A percentile compares a stretch with the other conserved stretches of the same genome.
Conservation (phyloP, 352 stramenopile species). For the Globisporangium lucens region DNA sequence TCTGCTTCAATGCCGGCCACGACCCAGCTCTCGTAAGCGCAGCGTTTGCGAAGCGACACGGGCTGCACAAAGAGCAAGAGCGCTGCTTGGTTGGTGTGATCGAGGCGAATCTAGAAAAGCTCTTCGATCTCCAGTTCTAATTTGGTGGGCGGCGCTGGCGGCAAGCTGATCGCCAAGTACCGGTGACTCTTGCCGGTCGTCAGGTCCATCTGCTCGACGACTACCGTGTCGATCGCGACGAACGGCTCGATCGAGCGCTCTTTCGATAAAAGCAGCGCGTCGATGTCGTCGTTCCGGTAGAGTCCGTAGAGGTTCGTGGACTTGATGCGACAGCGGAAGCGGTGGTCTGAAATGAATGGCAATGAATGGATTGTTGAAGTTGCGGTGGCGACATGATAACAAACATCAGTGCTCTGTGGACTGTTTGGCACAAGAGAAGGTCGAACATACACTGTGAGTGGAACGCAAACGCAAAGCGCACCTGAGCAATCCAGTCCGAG, state of each 20-base stretch:
- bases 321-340: conserved; percentile 74
- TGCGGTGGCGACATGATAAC: not conserved
- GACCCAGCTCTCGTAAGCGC: conserved; percentile 26
- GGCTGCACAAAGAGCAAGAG: conserved; percentile 27
- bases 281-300: conserved; percentile 63
- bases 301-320: conserved; percentile 63
- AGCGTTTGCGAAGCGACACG: conserved; percentile 27
- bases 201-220: conserved; percentile 69
- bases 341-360: conserved; percentile 29
- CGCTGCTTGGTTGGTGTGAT: conserved; percentile 31
- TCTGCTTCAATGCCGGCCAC: conserved; percentile 30
- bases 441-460: conserved; percentile 9
- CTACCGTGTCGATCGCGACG: conserved; percentile 58
- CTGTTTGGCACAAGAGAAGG: not conserved
- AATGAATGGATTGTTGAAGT: not conserved
- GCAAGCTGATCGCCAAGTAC: conserved; percentile 46
- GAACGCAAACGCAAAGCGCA: conserved; percentile 16
- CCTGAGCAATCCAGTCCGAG: conserved; percentile 46
- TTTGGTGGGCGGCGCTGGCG: conserved; percentile 30
- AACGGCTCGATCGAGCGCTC: conserved; percentile 38
- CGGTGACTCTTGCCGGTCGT: conserved; percentile 53
- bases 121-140: conserved; percentile 61
- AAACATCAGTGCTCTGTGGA: not conserved
- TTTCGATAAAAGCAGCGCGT: conserved; percentile 32
- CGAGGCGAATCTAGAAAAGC: conserved; percentile 49